Evolutionary conservation across 108 stramenopile genomes (phyloP), one percentile per base, ranked within the genome.

Genomic region (Discostella pseudostelligera): DNA sequence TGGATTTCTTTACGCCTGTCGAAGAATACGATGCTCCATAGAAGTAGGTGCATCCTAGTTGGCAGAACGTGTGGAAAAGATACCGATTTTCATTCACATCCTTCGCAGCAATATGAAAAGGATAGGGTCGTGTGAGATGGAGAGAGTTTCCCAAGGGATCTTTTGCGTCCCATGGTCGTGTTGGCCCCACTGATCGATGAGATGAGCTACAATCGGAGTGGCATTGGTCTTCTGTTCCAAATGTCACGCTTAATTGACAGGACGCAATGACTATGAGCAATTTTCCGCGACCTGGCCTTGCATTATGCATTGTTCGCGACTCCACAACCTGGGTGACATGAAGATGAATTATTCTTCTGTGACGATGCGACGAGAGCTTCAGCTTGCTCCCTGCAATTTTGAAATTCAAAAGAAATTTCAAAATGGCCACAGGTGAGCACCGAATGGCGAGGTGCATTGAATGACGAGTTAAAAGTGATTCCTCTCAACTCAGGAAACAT

Each of bases 181-280:
- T 71, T 1, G 55, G 70, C n/a, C 55, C 57, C 8, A 67, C 40
- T 11, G 69, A 50, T 46, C 70, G 25, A 26, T 36, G 55, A 19
- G 61, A 28, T 20, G 70, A 63, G 22, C 22, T 8, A 21, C 70
- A 71, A 53, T 71, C 70, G 44, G 39, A 9, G 12, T 55, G 59
- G 55, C 59, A 69, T 59, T 62, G 26, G 7, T 63, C 56, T 67
- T 65, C 54, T 14, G 74, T 72, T 12, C 73, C 80, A 21, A 28
- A 47, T 42, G 84, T 49, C 48, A 85, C 53, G 5, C 67, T 21
- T 9, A 43, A 43, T 43, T 25, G 7, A 28, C 25, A 26, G 3
- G 3, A 51, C 26, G 50, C 50, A 24, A 51, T 8, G 1, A 51
- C 3, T 7, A 51, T 24, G 25, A 26, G 32, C 32, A 32, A 5